Base-by-base conservation (phyloP, 352 stramenopile species). In the Phytopythium litorale region DNA sequence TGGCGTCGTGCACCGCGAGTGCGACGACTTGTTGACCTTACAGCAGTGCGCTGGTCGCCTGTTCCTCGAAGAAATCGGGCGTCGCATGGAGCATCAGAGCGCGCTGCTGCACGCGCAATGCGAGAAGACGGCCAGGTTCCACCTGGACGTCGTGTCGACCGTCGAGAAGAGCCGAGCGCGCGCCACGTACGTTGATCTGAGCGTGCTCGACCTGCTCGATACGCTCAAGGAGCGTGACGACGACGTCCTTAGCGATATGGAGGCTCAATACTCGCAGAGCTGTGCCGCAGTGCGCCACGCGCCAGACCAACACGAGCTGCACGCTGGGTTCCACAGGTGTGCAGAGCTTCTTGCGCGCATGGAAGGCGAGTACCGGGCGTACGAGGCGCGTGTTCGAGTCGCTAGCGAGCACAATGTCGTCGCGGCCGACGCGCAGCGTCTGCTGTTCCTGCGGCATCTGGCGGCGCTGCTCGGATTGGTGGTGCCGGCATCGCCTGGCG, bases 201-300 rank as follows among this genome's bases (percentile, higher is more conserved):
- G 77, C 32, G 79, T 79, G n/a, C 69, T 92, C 62, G 80, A 89
- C 65, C 64, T 89, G n/a, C 78, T 91, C 0, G 74, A 91, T 16
- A 79, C 72, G 16, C 81, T 96, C 33, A 87, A 94, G 58, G 72
- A 92, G 25, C 75, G 73, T n/a, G 63, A 92, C 50, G 79, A 96
- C 42, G 72, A 91, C 6, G 46, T 51, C 12, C 56, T 82, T 16
- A 61, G 55, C n/a, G 63, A 62, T 1, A 42, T 87, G 4, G 89
- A 97, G 52, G 68, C 32, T 0, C 58, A 67, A 30, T 92, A 93
- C 45, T 43, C 53, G 4, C 59, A 74, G 4, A 78, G 67, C 32
- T 87, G 76, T 25, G 71, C 84, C 28, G 68, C 67, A 1, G 63
- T 96, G 28, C 84, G 89, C 19, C 89, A 96, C 57, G 84, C 89